Evolutionary conservation across 2,329 filamentous ascomycete species (phyloP).

Genomic region (Geoglossum cookeanum): DNA sequence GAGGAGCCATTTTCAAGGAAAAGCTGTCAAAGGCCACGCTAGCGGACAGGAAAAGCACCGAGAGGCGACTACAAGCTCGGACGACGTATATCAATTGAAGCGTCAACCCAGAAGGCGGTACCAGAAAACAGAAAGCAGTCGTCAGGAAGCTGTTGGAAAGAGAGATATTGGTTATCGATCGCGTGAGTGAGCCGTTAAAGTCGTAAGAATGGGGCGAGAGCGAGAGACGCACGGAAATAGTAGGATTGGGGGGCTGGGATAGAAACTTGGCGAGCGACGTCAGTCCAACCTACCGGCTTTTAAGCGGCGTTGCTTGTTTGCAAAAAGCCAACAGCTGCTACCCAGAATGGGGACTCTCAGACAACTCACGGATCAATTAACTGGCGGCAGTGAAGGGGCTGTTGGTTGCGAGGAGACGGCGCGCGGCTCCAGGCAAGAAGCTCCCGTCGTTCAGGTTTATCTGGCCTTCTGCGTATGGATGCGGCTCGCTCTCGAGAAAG

Average conservation of each 20-base stretch:
- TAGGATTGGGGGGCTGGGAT: not conserved
- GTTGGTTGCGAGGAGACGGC: no score
- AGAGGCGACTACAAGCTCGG: not conserved
- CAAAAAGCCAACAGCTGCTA: no score
- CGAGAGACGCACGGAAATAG: not conserved
- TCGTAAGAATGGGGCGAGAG: not conserved
- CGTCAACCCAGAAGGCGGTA: not conserved
- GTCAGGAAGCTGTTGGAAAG: not conserved
- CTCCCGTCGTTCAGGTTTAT: not conserved
- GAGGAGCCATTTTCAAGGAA: conserved; percentile 43
- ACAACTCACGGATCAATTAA: no score
- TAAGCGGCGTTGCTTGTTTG: not conserved
- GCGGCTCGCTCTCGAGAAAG: not conserved
- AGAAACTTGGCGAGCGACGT: not conserved
- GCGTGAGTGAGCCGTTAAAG: not conserved
- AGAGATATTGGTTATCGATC: not conserved
- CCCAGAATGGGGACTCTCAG: no score
- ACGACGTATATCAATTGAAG: not conserved
- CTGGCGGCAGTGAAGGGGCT: no score
- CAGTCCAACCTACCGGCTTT: not conserved
- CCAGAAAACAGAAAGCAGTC: not conserved
- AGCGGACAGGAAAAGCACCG: not conserved
- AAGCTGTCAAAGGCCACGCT: not conserved
- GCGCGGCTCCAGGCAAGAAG: no score
- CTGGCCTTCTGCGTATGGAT: not conserved